A percentile compares a stretch with the other conserved stretches of the same genome.
Conservation (phyloP, 257 asterid genomes). For the Fraxinus excelsior region DNA sequence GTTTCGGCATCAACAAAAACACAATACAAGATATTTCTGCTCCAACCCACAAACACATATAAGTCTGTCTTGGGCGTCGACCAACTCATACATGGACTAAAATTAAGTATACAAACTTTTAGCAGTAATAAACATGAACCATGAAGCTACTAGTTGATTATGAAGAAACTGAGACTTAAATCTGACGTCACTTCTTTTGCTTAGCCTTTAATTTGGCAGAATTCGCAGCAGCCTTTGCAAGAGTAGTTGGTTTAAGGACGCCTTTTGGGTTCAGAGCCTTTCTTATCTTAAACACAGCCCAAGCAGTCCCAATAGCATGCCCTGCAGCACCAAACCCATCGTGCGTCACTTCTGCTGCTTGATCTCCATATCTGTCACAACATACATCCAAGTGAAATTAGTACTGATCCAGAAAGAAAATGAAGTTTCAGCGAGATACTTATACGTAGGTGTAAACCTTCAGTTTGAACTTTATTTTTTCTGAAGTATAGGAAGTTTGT, state of each 20-base stretch:
- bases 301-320: constrained; percentile 82
- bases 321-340: constrained; percentile 85
- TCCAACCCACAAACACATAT: too few species aligned
- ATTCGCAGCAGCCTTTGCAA: constrained; percentile 67
- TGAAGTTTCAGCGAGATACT: not conserved
- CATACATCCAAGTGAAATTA: not conserved
- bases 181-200: constrained; percentile 22
- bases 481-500: too few species aligned
- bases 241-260: constrained; percentile 52
- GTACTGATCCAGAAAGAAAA: not conserved
- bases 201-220: constrained; percentile 51
- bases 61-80: too few species aligned
- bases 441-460: not conserved
- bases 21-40: too few species aligned
- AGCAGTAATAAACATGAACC: not conserved
- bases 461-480: too few species aligned
- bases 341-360: constrained; percentile 64
- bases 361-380: constrained; percentile 65
- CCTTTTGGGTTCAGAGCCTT: constrained; percentile 78
- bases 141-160: not conserved
- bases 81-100: too few species aligned
- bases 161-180: not conserved
- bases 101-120: too few species aligned
- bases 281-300: constrained; percentile 82
- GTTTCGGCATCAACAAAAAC: too few species aligned